Evolutionary conservation across 176 grass and related monocot genomes (phyloP), one percentile per base, ranked within the genome.

Genomic region (Rhipidocladum racemiflorum): DNA sequence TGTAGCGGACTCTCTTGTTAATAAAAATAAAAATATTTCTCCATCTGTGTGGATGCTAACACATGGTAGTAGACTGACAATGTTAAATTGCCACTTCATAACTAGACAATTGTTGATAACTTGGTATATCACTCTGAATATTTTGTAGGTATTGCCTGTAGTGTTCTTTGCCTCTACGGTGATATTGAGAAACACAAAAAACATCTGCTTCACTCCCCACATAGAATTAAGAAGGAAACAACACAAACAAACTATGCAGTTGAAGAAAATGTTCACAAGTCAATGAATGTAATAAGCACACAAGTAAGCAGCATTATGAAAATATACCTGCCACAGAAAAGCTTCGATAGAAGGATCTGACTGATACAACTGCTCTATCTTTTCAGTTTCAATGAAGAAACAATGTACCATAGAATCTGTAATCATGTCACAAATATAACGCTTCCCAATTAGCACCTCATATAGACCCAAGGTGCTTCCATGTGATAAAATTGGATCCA

Each of bases 381-480:
- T 98, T 70, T 98, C 92, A 75, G 92, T 71, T 79, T 93, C 88
- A 9, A 98, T 83, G 57, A 98, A 98, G 92, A 98, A 98, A 82
- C 92, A 94, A n/a, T 95, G 86, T 63, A 89, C 90, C 28, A 89
- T 84, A 5, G 95, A 98, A 56, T 98, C 92, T 12, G 95, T 88
- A 29, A 89, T 85, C 80, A 94, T 91, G 49, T 94, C 90, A 79
- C 95, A 98, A 51, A 98, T 88, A 83, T 93, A 93, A 81, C 88
- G 88, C 68, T 94, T 98, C 74, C 95, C 92, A 84, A 24, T 86
- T 77, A 98, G 79, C 61, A 91, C 92, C 88, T 98, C 95, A 64
- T 91, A 98, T 34, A 98, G 56, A 74, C 92, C 95, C 81, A 97
- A 85, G 48, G 95, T 94, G 74, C 51, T 97, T 74, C 92, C 90